Evolutionary conservation across 371 early-diverging fungal genomes (phyloP).

Genomic region (Cokeromyces recurvatus): DNA sequence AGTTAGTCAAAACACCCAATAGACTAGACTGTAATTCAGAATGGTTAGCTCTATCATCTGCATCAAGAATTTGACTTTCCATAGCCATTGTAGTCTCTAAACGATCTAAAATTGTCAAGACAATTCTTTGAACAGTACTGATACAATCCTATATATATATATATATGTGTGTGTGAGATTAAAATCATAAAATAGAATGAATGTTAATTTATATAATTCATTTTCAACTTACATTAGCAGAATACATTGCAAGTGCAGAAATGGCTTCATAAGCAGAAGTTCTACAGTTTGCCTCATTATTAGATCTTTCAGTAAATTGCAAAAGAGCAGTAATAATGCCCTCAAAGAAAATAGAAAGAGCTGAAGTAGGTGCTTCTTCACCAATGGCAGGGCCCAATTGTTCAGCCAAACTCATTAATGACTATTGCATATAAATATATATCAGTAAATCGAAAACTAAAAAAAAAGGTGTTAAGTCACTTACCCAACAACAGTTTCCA

Average conservation of each 20-base stretch:
- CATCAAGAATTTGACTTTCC: constrained; percentile 71
- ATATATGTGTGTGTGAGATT: constrained; percentile 6
- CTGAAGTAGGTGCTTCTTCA: constrained; percentile 54
- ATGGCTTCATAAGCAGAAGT: constrained; percentile 93
- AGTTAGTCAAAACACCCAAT: constrained; percentile 79
- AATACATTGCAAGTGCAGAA: constrained; percentile 65
- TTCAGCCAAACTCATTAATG: constrained; percentile 85
- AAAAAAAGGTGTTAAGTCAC: neutral
- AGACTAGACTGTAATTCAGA: constrained; percentile 88
- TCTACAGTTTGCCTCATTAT: constrained; percentile 77
- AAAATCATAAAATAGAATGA: too few species aligned
- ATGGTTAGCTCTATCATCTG: constrained; percentile 76
- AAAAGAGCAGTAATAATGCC: constrained; percentile 72
- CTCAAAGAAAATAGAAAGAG: constrained; percentile 80
- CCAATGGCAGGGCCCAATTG: constrained; percentile 54
- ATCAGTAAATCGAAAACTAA: neutral
- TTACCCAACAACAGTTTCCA: constrained; percentile 84
- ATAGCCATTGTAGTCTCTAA: constrained; percentile 66
- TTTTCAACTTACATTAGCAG: too few species aligned
- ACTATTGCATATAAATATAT: constrained; percentile 21
- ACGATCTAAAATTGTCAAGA: constrained; percentile 69
- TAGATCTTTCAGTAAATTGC: constrained; percentile 63
- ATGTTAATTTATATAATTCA: too few species aligned
- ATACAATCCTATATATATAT: constrained; percentile 74
- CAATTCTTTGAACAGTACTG: constrained; percentile 64